Evolutionary conservation across 352 stramenopile species (phyloP).

Genomic region (Globisporangium mamillatum): DNA sequence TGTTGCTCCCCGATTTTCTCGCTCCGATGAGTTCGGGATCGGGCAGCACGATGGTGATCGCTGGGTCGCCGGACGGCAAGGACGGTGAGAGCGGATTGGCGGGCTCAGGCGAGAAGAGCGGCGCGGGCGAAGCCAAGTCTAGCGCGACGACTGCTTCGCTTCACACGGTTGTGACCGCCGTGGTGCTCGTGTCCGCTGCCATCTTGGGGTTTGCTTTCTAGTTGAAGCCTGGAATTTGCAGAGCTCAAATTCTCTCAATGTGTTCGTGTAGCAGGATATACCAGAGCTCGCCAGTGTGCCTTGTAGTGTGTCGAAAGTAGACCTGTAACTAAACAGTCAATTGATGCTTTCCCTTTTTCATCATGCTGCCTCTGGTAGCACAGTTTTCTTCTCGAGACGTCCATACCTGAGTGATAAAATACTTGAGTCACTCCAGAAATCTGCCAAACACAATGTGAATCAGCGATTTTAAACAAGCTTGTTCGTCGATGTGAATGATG

Average conservation of each 20-base stretch:
- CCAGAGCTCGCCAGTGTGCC: neutral
- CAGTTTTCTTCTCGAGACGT: too few relatives aligned
- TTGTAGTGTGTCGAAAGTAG: neutral
- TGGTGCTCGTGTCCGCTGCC: neutral
- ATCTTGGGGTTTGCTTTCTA: slow-evolving; percentile 1
- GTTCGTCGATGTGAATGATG: too few relatives aligned
- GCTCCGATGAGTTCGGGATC: slow-evolving; percentile 35
- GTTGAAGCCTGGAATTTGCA: neutral
- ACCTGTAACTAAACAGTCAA: neutral
- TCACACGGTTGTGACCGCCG: neutral
- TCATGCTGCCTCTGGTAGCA: neutral
- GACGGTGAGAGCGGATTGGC: slow-evolving; percentile 21
- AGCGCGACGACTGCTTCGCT: neutral
- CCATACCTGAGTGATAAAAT: neutral
- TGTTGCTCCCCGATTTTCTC: slow-evolving; percentile 50
- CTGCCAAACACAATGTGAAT: neutral
- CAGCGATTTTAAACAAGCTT: neutral
- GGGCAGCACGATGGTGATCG: slow-evolving; percentile 40
- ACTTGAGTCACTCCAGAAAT: neutral
- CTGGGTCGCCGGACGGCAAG: slow-evolving; percentile 22
- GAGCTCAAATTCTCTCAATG: neutral
- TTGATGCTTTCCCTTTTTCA: neutral
- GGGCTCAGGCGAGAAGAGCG: slow-evolving; percentile 16
- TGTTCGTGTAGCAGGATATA: neutral
- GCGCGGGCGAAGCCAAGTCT: slow-evolving; percentile 8